Percentiles rank a stretch among this genome's conserved stretches.
Conservation (phyloP, 2,329 filamentous ascomycete species). For the Cadophora luteo-olivacea region DNA sequence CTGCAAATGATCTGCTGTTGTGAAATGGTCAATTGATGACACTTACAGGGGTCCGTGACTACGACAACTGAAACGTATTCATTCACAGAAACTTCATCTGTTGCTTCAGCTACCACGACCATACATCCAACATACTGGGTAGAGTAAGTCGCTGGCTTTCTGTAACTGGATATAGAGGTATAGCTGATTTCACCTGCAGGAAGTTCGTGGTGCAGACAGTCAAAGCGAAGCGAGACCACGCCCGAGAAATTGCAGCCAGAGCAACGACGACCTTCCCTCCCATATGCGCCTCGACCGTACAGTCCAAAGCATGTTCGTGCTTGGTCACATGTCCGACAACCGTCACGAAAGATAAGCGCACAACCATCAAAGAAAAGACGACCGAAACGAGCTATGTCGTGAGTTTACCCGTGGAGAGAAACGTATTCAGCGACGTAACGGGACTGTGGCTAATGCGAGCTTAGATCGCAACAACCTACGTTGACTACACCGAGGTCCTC, state of each 20-base stretch:
- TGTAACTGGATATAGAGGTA: background rate
- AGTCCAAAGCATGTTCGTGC: slow-evolving; percentile 17
- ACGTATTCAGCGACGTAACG: background rate
- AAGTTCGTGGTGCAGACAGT: background rate
- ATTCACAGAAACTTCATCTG: background rate
- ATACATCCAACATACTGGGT: background rate
- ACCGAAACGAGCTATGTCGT: slow-evolving; percentile 16
- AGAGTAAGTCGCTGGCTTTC: background rate
- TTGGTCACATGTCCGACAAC: slow-evolving; percentile 15
- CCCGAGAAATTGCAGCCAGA: background rate
- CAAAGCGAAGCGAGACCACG: background rate
- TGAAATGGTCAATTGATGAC: background rate
- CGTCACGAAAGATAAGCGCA: slow-evolving; percentile 20
- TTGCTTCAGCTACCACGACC: background rate
- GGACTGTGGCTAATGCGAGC: background rate
- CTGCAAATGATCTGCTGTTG: background rate
- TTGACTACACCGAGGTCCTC: slow-evolving; percentile 6
- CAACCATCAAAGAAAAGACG: slow-evolving; percentile 16
- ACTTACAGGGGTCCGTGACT: background rate
- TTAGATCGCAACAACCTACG: background rate
- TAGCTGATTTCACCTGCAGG: background rate
- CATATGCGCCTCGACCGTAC: background rate
- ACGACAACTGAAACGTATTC: background rate
- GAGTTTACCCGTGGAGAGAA: background rate
- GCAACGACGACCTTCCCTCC: background rate